Base-by-base conservation (phyloP, 768 basidiomycete species). In the Dendrothele bispora region DNA sequence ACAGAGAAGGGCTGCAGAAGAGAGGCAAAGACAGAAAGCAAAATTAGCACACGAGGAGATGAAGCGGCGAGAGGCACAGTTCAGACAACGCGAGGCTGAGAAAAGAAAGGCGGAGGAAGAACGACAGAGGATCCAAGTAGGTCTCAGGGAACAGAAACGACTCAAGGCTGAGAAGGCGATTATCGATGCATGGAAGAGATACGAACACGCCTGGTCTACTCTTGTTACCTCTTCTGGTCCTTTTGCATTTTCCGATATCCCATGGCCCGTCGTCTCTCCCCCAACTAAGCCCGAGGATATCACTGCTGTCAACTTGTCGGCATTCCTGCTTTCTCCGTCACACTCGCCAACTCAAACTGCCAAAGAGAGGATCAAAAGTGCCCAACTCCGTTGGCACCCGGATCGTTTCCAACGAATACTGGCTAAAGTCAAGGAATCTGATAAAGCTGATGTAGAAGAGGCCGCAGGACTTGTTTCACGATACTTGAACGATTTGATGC, bases 301-400 rank as follows among this genome's bases (percentile, higher is more conserved):
- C 46, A 74, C 73, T 8, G 65, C 77, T 6, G 68, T 72, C n/a
- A 70, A 70, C n/a, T 75, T 91, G 40, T 61, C 68, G 17, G 58
- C 61, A 39, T 88, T 91, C 61, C 66, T 92, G 37, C 64, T 88
- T 32, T 86, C 84, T 20, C 72, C 78, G n/a, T 51, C 69, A 14
- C 87, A 90, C 63, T 87, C 86, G 12, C 64, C 67, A 48, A 70
- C 68, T 7, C 73, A 79, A 52, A 69, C 82, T 29, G 74, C 72
- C 52, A 87, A 81, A 61, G 86, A 89, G 46, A 74, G 86, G 49
- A 76, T 89, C 50, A 77, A 81, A 38, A 71, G 64, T 22, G 87
- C 85, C 0, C 75, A 86, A 62, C 75, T 86, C 18, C 73, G 86
- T 35, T 91, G 88, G 88, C 89, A 92, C 59, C 90, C 89, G 3